Evolutionary conservation across 2,329 filamentous ascomycete species (phyloP), one percentile per base, ranked within the genome.

Genomic region (Cladophialophora immunda): DNA sequence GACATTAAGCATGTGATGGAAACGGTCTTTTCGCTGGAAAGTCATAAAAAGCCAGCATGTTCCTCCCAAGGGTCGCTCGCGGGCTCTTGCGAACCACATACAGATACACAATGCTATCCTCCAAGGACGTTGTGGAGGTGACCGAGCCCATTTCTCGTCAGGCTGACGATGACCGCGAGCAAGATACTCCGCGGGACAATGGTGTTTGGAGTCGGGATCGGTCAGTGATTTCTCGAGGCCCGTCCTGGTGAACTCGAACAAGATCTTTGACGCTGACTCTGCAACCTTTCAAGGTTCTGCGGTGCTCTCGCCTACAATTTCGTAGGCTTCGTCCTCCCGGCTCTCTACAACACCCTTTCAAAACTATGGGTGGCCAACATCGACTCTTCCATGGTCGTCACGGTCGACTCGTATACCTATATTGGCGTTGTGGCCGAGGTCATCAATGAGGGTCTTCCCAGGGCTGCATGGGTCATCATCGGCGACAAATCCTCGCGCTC

Each of bases 331-430:
- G 75, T 87, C 1, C 83, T 92, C 0, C 90, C 89, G 0, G 89
- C 89, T 0, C 79, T 92, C 0, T 92, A 92, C 73, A 77, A 78
- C 36, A 92, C 90, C 0, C 82, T 92, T 0, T 85, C 85, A 57
- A 92, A 92, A 73, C 81, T 91, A 19, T 92, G 89, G 90, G 84
- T 92, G 2, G 88, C 89, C 2, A 84, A 86, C 62, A 90, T 92
- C 63, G 87, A 92, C 75, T 78, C 85, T 0, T 85, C 82, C 1
- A 80, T 86, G 68, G 86, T 91, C 1, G 87, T 85, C 19, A 90
- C 87, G 0, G 90, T 87, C 0, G 88, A 91, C 65, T 80, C 84
- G 0, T 91, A 90, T 76, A 92, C 88, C 0, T 92, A 92, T 75
- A 90, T 92, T 66, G 83, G 85, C 22, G 84, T 88, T 0, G 81